Evolutionary conservation across 805 yeast species (phyloP).

Genomic region (Lachancea cidri): DNA sequence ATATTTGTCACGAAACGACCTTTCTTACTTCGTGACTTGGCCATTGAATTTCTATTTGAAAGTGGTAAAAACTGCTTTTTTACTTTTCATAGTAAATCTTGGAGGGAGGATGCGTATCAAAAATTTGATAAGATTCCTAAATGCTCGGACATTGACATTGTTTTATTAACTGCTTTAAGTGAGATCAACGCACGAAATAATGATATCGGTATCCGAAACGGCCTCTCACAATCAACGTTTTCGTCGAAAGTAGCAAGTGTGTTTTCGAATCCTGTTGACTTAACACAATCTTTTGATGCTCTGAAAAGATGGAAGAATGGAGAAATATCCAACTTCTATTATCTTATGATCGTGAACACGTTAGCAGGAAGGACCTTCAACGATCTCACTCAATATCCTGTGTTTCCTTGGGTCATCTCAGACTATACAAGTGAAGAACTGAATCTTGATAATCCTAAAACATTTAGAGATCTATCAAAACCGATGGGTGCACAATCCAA

Average conservation of each 20-base stretch:
- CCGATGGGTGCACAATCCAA: constrained; percentile 88
- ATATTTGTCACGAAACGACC: constrained; percentile 68
- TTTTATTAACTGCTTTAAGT: constrained; percentile 49
- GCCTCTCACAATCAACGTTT: constrained; percentile 32
- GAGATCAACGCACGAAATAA: constrained; percentile 40
- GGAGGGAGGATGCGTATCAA: constrained; percentile 52
- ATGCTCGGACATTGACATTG: constrained; percentile 47
- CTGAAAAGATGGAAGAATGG: constrained; percentile 75
- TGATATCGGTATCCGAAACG: constrained; percentile 26
- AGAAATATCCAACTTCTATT: constrained; percentile 76
- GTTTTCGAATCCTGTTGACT: constrained; percentile 35
- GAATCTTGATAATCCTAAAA: constrained; percentile 56
- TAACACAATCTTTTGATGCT: constrained; percentile 38
- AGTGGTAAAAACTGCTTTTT: constrained; percentile 68
- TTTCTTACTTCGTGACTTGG: constrained; percentile 73
- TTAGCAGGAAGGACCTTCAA: constrained; percentile 86
- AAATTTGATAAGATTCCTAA: constrained; percentile 46
- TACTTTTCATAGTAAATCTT: constrained; percentile 50
- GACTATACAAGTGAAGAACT: constrained; percentile 69
- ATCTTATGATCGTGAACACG: constrained; percentile 73
- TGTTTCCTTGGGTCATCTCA: constrained; percentile 87
- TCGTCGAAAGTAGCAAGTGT: constrained; percentile 43
- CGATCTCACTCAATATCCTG: constrained; percentile 85
- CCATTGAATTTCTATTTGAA: constrained; percentile 68
- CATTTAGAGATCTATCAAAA: constrained; percentile 71